These are phyloP conservation scores for Crithidia brevicula DNA, from an alignment of 208 protist genomes.

Conservation along the genomic window DNA sequence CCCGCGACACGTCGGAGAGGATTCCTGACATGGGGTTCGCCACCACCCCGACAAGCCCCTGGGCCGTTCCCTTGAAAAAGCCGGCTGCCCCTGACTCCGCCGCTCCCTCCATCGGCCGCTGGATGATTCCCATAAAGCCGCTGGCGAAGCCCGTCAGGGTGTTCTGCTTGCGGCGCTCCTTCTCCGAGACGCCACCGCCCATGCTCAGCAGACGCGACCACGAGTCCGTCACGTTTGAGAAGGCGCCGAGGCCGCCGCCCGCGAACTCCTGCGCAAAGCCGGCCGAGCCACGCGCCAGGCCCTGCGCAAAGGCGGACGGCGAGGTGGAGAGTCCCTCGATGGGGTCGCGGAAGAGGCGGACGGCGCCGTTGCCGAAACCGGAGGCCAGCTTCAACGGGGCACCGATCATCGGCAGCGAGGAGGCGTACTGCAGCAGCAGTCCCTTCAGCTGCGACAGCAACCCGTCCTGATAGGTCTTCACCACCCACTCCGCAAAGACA, in stretches of 20 bases:
- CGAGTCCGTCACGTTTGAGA: conserved; percentile 83
- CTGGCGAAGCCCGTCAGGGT: conserved; percentile 61
- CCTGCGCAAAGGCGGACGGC: conserved; percentile 72
- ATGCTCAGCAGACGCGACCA: conserved; percentile 72
- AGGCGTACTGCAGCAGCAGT: conserved; percentile 87
- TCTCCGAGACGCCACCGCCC: conserved; percentile 57
- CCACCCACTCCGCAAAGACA: conserved; percentile 74
- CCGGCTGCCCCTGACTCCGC: conserved; percentile 77
- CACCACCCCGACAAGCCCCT: conserved; percentile 88
- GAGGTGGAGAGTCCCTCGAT: conserved; percentile 77
- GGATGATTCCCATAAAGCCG: conserved; percentile 83
- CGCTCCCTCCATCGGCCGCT: conserved; percentile 83
- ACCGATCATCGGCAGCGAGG: conserved; percentile 86
- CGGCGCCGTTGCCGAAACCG: conserved; percentile 74
- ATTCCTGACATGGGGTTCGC: conserved; percentile 85
- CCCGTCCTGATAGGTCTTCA: conserved; percentile 72
- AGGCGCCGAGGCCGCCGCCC: conserved; percentile 76
- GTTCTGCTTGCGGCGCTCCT: conserved; percentile 58
- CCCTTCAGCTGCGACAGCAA: conserved; percentile 70
- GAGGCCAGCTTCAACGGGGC: conserved; percentile 82
- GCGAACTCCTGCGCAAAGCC: conserved; percentile 70
- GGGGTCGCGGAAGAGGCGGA: conserved; percentile 85
- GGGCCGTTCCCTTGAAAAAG: conserved; percentile 80
- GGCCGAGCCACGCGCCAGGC: conserved; percentile 73
- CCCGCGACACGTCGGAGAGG: conserved; percentile 78